phyloP scores from a whole-genome alignment of 2,329 filamentous ascomycete genomes.

The Claviceps humidiphila region DNA sequence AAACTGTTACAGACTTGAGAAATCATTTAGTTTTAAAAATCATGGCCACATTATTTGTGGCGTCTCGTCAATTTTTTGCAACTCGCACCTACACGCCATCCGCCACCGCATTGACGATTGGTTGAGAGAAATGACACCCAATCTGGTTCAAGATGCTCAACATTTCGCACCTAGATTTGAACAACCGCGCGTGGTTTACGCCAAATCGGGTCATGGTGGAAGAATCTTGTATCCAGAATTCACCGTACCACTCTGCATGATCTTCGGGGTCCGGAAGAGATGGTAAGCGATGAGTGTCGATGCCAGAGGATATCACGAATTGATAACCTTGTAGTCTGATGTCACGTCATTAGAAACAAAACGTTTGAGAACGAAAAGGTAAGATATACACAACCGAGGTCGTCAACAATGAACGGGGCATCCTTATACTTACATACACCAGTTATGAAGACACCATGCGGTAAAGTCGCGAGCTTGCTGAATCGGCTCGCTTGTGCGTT shows the following conservation, averaged over 20 bases:
- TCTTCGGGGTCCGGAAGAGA: background rate
- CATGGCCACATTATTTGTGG: background rate
- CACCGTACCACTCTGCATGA: background rate
- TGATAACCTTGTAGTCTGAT: background rate
- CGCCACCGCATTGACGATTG: background rate
- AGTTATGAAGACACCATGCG: constrained; percentile 1
- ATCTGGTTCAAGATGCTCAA: background rate
- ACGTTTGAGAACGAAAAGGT: background rate
- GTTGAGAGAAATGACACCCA: background rate
- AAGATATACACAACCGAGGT: background rate
- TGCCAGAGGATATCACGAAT: background rate
- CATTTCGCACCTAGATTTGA: background rate
- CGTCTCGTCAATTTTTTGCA: background rate
- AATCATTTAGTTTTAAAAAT: background rate
- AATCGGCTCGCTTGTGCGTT: background rate
- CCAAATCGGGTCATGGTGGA: background rate
- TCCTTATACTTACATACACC: background rate
- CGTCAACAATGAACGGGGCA: background rate
- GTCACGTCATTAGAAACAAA: background rate
- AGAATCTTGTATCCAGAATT: background rate
- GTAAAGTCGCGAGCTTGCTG: background rate
- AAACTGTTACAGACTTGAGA: background rate
- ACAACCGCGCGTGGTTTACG: background rate
- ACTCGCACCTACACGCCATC: background rate
- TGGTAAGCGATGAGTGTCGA: background rate